Conservation (phyloP, 140 eudicot genomes). For the Anethum foeniculum region DNA sequence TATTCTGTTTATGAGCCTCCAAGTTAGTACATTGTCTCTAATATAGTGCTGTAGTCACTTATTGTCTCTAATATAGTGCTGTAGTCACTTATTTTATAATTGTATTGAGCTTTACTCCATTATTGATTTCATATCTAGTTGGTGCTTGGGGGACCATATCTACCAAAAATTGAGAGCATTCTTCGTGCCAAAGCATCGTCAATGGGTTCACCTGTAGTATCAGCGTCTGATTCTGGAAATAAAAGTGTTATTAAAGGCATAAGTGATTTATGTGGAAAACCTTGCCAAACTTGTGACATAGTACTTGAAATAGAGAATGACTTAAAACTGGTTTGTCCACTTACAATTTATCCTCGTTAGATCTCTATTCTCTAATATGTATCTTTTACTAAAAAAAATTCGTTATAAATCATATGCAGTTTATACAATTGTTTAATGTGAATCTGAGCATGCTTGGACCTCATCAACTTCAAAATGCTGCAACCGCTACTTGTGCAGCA, state of each 20-base stretch:
- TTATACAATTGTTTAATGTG: slow-evolving; percentile 55
- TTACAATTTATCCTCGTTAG: not conserved
- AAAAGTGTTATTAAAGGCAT: slow-evolving; percentile 55
- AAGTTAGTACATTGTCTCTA: not conserved
- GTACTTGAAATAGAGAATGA: slow-evolving; percentile 49
- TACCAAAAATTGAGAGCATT: slow-evolving; percentile 72
- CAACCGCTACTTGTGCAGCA: slow-evolving; percentile 87
- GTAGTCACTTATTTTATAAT: slow-evolving; percentile 5
- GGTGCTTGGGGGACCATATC: slow-evolving; percentile 92
- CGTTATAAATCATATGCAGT: slow-evolving; percentile 32
- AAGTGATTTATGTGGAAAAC: slow-evolving; percentile 32
- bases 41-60: not conserved
- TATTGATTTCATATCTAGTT: slow-evolving; percentile 35
- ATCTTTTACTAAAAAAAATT: not conserved
- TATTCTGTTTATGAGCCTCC: not conserved
- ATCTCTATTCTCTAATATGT: not conserved
- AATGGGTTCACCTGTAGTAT: slow-evolving; percentile 60
- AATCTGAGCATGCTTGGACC: slow-evolving; percentile 63
- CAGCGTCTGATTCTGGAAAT: slow-evolving; percentile 69
- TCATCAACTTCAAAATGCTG: slow-evolving; percentile 96
- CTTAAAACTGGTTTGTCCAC: slow-evolving; percentile 41
- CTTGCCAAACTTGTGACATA: slow-evolving; percentile 65
- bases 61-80: not conserved
- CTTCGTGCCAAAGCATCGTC: slow-evolving; percentile 71
- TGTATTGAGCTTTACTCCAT: slow-evolving; percentile 7